Base-by-base conservation (phyloP, 352 stramenopile genomes). In the Globisporangium cederbergense region DNA sequence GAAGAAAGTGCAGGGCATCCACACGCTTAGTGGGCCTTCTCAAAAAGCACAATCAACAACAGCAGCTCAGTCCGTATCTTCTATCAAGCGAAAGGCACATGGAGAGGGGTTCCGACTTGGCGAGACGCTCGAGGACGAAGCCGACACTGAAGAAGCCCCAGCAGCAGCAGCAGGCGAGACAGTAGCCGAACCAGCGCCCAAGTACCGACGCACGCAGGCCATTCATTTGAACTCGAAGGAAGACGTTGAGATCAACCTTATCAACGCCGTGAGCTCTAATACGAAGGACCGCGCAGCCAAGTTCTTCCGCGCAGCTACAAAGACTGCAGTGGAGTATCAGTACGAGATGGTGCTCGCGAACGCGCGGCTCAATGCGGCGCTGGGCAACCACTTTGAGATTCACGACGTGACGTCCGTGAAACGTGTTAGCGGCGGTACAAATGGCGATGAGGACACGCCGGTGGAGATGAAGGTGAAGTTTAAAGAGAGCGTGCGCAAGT, bases 291-390 rank as follows among this genome's bases (percentile, higher is more conserved):
- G 79, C 38, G 70, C 77, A 11, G 75, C 70, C 25, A 94, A 94
- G 65, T 96, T 96, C 60, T 92, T 95, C 51, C 84, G 84, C 32
- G 74, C 80, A 0, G 80, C 81, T 5, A 94, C 88, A 14, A 86
- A 86, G 46, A 86, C 71, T 11, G 88, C 88, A 20, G 81, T 96
- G 6, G 81, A 90, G 30, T 74, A 95, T 56, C 84, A 96, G 67
- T 93, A 96, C 66, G 75, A 89, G 57, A 72, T 90, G 51, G 83
- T 77, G 10, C 58, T 93, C 20, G 88, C 88, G 9, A 96, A 76
- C 25, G 81, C 88, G 14, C 71, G 88, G 2, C 67, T 96, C 30
- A 87, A 89, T 14, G 88, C 86, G 4, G 84, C 88, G 8, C 77
- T 93, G 7, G 59, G 62, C 1, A 71, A 71, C 18, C 75, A 82